Percentiles rank a stretch among this genome's conserved stretches.
These are phyloP conservation scores for Mycena haematopus DNA, from an alignment of 768 basidiomycete genomes.

Conservation along the genomic window DNA sequence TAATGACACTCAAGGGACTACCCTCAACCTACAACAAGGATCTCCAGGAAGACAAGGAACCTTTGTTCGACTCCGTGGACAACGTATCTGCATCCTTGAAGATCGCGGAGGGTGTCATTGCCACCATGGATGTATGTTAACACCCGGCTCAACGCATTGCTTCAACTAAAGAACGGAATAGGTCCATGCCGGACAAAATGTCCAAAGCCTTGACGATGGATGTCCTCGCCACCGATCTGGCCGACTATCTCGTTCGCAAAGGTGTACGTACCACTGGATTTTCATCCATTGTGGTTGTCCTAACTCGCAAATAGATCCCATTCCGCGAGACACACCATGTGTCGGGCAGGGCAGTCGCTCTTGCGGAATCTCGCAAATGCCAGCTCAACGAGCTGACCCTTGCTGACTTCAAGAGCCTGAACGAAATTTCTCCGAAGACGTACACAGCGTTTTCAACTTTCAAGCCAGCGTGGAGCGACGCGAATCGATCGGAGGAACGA, in stretches of 20 bases:
- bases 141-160: not conserved
- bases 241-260: constrained; percentile 98
- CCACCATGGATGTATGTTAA: constrained; percentile 78
- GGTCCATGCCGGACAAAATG: constrained; percentile 94
- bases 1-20: constrained; percentile 96
- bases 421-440: constrained; percentile 83
- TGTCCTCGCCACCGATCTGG: constrained; percentile 97
- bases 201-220: constrained; percentile 91
- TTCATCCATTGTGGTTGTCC: constrained; percentile 6
- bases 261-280: constrained; percentile 71
- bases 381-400: constrained; percentile 84
- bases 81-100: constrained; percentile 86
- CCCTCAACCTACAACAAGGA: constrained; percentile 99
- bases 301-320: constrained; percentile 69
- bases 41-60: constrained; percentile 98
- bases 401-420: constrained; percentile 79
- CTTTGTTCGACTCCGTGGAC: constrained; percentile 92
- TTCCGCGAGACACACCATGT: constrained; percentile 99
- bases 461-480: constrained; percentile 94
- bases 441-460: constrained; percentile 89
- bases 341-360: constrained; percentile 93
- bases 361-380: constrained; percentile 84
- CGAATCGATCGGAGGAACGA: constrained; percentile 91
- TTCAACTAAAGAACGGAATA: constrained; percentile 37
- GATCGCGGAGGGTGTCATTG: constrained; percentile 94